A percentile compares a stretch with the other conserved stretches of the same genome.
Evolutionary conservation across 2,329 filamentous ascomycete species (phyloP).

Genomic region (Neonectria magnoliae): DNA sequence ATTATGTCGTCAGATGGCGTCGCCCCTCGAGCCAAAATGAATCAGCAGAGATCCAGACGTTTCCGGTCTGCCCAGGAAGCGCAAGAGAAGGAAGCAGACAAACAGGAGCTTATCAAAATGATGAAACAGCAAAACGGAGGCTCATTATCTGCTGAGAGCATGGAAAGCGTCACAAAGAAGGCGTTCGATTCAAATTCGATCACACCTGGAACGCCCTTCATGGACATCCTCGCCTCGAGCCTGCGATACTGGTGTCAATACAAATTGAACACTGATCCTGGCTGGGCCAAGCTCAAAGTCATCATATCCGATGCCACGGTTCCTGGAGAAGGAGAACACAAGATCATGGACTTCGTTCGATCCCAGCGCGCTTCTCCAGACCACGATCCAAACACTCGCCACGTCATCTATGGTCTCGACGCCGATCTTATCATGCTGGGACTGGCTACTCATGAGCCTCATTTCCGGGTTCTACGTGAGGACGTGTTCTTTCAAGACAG

Average conservation of each 20-base stretch:
- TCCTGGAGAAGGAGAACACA: slow-evolving; percentile 97
- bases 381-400: slow-evolving; percentile 94
- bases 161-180: slow-evolving; percentile 78
- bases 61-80: slow-evolving; percentile 96
- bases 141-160: slow-evolving; percentile 67
- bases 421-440: slow-evolving; percentile 99
- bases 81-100: slow-evolving; percentile 91
- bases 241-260: slow-evolving; percentile 97
- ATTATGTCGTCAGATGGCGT: slow-evolving; percentile 77
- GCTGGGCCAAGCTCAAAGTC: slow-evolving; percentile 95
- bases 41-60: slow-evolving; percentile 95
- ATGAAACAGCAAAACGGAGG: slow-evolving; percentile 81
- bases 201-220: slow-evolving; percentile 97
- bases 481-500: slow-evolving; percentile 95
- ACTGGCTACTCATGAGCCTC: slow-evolving; percentile 94
- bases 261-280: slow-evolving; percentile 96
- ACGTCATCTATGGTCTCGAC: slow-evolving; percentile 98
- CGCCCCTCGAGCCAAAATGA: slow-evolving; percentile 98
- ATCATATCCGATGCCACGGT: slow-evolving; percentile 99
- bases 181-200: slow-evolving; percentile 91
- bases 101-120: slow-evolving; percentile 86
- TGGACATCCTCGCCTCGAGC: slow-evolving; percentile 92
- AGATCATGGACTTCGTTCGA: slow-evolving; percentile 98
- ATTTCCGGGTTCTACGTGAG: slow-evolving; percentile 95
- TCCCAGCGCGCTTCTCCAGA: slow-evolving; percentile 91